Percentiles rank a stretch among this genome's conserved stretches.
phyloP scores from a whole-genome alignment of 106 monocot genomes.

The Agapanthus africanus region DNA sequence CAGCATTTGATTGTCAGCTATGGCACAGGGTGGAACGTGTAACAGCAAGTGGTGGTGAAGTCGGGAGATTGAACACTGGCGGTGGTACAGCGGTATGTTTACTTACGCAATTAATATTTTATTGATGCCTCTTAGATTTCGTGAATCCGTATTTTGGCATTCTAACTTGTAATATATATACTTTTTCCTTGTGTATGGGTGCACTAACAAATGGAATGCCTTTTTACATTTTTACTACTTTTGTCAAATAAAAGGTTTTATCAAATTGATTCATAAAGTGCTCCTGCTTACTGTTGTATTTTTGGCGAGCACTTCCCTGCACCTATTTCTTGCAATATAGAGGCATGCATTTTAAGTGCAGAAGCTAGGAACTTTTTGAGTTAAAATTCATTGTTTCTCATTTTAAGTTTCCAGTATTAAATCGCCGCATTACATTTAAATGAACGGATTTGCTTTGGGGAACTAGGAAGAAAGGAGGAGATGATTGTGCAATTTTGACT shows the following conservation, averaged over 20 bases:
- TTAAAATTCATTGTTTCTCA: neutral
- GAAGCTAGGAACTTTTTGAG: neutral
- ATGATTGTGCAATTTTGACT: neutral
- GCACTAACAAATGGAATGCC: neutral
- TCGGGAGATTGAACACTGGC: constrained; percentile 65
- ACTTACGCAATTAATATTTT: neutral
- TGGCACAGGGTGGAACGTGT: constrained; percentile 62
- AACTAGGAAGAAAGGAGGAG: neutral
- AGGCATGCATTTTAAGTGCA: neutral
- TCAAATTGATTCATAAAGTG: neutral
- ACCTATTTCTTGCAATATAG: neutral
- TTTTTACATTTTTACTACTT: neutral
- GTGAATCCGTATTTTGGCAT: no score
- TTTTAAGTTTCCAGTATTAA: no score
- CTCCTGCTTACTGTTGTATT: neutral
- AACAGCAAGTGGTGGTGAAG: constrained; percentile 78
- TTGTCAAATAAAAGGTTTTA: neutral
- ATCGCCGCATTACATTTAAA: no score
- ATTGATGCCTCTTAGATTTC: neutral
- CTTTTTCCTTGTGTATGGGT: neutral
- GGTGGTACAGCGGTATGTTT: constrained; percentile 60
- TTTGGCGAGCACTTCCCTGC: neutral
- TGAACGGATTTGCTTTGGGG: neutral
- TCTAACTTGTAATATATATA: no score
- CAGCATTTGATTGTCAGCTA: neutral